Percentiles rank a stretch among this genome's conserved stretches.
Evolutionary conservation across 805 yeast species (phyloP).

Genomic region (Saturnispora sanitii): DNA sequence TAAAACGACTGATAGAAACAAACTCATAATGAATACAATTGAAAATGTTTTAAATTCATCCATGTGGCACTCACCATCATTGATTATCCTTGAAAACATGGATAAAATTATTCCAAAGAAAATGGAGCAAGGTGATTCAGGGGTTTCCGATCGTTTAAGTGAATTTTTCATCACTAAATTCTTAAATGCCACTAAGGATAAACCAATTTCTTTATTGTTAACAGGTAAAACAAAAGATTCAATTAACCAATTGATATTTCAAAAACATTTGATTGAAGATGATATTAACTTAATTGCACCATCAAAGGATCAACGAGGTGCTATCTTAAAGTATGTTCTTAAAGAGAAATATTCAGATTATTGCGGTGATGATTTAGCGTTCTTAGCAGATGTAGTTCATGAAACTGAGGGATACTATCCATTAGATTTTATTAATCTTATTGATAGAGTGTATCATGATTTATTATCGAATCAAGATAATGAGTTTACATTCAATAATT

Average conservation of each 20-base stretch:
- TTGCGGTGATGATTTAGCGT: conserved; percentile 31
- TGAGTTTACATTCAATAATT: conserved; percentile 26
- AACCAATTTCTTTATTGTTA: conserved; percentile 49
- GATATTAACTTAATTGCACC: conserved; percentile 57
- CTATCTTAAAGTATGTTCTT: conserved; percentile 31
- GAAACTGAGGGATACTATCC: conserved; percentile 90
- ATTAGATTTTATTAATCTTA: conserved; percentile 60
- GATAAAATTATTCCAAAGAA: conserved; percentile 67
- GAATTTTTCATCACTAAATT: conserved; percentile 44
- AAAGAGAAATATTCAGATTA: conserved; percentile 13
- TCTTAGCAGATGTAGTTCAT: conserved; percentile 42
- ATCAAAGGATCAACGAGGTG: conserved; percentile 44
- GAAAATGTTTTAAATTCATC: conserved; percentile 36
- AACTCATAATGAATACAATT: conserved; percentile 31
- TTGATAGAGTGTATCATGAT: conserved; percentile 61
- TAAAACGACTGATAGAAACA: conserved; percentile 6
- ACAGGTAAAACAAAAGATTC: conserved; percentile 57
- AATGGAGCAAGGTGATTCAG: conserved; percentile 44
- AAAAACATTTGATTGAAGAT: conserved; percentile 63
- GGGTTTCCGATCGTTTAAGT: conserved; percentile 52
- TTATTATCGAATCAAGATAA: conserved; percentile 15
- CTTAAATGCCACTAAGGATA: conserved; percentile 34
- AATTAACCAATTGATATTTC: conserved; percentile 49
- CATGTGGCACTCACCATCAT: conserved; percentile 66
- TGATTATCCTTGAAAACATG: conserved; percentile 67